Base-by-base conservation (phyloP, 495 filamentous ascomycete species). In the Cryomyces minteri region DNA sequence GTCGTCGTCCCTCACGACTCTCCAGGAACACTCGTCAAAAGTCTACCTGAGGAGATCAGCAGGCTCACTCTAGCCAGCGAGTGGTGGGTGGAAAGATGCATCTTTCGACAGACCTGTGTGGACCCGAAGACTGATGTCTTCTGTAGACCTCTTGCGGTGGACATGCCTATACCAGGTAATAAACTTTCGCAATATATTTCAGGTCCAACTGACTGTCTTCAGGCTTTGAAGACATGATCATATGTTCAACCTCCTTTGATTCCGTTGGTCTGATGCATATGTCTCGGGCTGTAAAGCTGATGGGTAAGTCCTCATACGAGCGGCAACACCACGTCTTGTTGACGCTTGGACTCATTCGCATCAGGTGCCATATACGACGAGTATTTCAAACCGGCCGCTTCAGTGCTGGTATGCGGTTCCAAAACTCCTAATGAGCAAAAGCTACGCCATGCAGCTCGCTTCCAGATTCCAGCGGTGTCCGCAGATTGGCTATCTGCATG, bases 21-120 rank as follows among this genome's bases (percentile, higher is more conserved):
- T 31, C 40, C 11, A 41, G 1, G 18, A 33, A 9, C 10, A 32
- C 11, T 48, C 12, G 14, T n/a, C 25, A 62, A 59, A 1, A 25
- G 18, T 60, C 64, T 32, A 59, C 53, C 48, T 30, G 47, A 53
- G 43, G 41, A 41, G 4, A 37, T 43, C 38, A 41, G 43, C 49
- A 51, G 60, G 46, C 63, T 65, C 44, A 60, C 62, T 32, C 59
- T 78, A 39, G 80, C 93, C 34, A 95, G 84, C 7, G 83, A 94
- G 51, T 90, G 88, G 70, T 98, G 88, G 77, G 67, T 96, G 34
- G 90, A 98, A 61, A 70, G 75, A 39, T 96, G 88, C 58, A 63
- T 96, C 32, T 73, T 85, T 53, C 70, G 75, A 11, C 85, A 82
- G 53, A 64, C 58, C 6, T 70, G 86, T 46, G 72, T 84, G 33